phyloP scores from a whole-genome alignment of 768 basidiomycete species.

The Inosperma sp. region DNA sequence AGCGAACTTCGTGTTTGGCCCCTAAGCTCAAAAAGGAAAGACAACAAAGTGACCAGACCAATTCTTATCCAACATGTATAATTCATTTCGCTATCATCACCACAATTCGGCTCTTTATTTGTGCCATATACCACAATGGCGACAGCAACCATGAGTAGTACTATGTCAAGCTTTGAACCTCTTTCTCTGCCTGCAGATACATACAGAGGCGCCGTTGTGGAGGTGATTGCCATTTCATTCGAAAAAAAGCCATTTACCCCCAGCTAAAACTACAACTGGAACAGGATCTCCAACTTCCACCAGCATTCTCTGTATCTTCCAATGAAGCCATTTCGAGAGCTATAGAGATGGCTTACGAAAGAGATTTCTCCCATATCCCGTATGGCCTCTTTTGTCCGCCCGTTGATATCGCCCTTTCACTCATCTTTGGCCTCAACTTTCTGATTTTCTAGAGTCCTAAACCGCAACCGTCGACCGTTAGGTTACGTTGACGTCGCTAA shows the following conservation, averaged over 20 bases:
- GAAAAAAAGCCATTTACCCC: not conserved
- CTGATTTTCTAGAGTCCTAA: conserved; percentile 58
- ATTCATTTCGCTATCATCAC: conserved; percentile 13
- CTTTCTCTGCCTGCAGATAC: conserved; percentile 29
- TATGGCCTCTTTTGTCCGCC: conserved; percentile 26
- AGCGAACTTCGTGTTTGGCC: no score
- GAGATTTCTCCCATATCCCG: conserved; percentile 95
- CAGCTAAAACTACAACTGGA: not conserved
- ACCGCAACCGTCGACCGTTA: conserved; percentile 63
- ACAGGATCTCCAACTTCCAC: conserved; percentile 79
- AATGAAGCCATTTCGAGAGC: conserved; percentile 70
- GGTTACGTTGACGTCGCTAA: conserved; percentile 80
- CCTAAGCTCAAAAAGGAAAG: no score
- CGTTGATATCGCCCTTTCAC: not conserved
- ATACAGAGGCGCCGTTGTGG: conserved; percentile 88
- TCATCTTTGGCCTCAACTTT: not conserved
- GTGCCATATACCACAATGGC: not conserved
- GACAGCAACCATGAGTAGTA: conserved; percentile 1
- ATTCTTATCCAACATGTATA: no score
- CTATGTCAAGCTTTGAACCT: conserved; percentile 1
- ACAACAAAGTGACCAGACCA: no score
- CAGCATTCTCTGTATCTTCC: conserved; percentile 77
- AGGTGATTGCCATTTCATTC: conserved; percentile 42
- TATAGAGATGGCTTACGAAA: conserved; percentile 85
- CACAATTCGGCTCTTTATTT: no score